Evolutionary conservation across 352 stramenopile species (phyloP).

Genomic region (Albugo candida): DNA sequence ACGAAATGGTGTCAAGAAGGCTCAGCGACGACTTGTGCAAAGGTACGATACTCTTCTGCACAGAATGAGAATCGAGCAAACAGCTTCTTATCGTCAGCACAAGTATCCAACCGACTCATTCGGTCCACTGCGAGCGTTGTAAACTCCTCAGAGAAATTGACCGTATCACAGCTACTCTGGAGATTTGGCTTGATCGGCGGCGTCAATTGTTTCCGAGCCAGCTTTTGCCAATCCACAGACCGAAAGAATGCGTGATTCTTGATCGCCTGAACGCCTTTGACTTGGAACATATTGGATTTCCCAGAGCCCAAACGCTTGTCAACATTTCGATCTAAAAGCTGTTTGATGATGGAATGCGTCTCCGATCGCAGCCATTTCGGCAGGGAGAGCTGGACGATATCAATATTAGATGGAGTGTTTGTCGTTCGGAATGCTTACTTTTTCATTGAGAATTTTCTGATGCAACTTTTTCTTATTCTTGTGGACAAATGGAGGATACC

Average conservation of each 20-base stretch:
- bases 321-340: conserved; percentile 91
- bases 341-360: conserved; percentile 90
- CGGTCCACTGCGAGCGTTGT: conserved; percentile 41
- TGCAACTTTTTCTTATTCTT: conserved; percentile 77
- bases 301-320: conserved; percentile 85
- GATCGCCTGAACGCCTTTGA: conserved; percentile 90
- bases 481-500: conserved; percentile 59
- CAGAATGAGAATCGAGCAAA: conserved; percentile 64
- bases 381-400: conserved; percentile 16
- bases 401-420: background rate
- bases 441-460: conserved; percentile 75
- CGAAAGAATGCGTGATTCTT: conserved; percentile 92
- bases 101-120: conserved; percentile 16
- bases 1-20: too few relatives aligned
- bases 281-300: conserved; percentile 95
- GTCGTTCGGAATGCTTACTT: conserved; percentile 12
- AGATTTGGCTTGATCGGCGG: conserved; percentile 82
- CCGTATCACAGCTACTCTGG: conserved; percentile 75
- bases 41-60: conserved; percentile 17
- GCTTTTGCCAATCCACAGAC: conserved; percentile 84
- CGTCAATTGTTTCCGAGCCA: conserved; percentile 80
- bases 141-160: conserved; percentile 88
- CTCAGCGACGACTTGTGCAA: too few relatives aligned
- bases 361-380: conserved; percentile 66
- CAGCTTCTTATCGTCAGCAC: conserved; percentile 16